Evolutionary conservation across 1,284 basidiomycete species (phyloP), one percentile per base, ranked within the genome.

Genomic region (Malassezia psittaci): DNA sequence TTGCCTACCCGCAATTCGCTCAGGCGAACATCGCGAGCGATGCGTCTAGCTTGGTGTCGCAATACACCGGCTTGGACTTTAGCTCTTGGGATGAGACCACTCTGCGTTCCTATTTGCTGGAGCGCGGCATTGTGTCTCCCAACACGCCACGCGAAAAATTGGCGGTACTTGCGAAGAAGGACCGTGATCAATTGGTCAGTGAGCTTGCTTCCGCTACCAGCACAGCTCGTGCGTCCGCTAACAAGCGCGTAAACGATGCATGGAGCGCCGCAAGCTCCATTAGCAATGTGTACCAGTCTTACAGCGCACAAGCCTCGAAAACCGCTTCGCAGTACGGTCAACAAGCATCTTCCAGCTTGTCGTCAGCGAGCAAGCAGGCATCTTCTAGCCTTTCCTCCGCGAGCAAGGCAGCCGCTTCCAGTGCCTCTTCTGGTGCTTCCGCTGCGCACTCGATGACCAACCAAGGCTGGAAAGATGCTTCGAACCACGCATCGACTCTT

Each of bases 121-220:
- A 74, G 50, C 66, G 69, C 13, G 70, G 70, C 57, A 64, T 73
- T 54, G 61, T 73, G 29, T 65, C 72, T 13, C 72, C 72, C 39
- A 60, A 61, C 48, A 63, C 63, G 36, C 70, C 62, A 7, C 57
- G 60, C 40, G 72, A 74, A 56, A 60, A 70, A 58, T 64, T 74
- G 10, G 64, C 67, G 16, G 56, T 60, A 51, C 51, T 70, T 36
- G 72, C 72, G 48, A 61, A 65, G 51, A 60, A 66, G 47, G 67
- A 73, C 62, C 72, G 69, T 50, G 43, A 57, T 51, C 60, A 59
- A 54, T 48, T 74, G 34, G 37, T 50, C 29, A 18, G 42, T 15
- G 43, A 51, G 34, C 32, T 58, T 51, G 52, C 57, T 49, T 62
- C 57, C 42, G 68, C 59, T 13, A 66, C 64, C 9, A 57, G 52